These are phyloP conservation scores for Claviceps arundinis DNA, from an alignment of 2,329 filamentous ascomycete species.

Conservation along the genomic window DNA sequence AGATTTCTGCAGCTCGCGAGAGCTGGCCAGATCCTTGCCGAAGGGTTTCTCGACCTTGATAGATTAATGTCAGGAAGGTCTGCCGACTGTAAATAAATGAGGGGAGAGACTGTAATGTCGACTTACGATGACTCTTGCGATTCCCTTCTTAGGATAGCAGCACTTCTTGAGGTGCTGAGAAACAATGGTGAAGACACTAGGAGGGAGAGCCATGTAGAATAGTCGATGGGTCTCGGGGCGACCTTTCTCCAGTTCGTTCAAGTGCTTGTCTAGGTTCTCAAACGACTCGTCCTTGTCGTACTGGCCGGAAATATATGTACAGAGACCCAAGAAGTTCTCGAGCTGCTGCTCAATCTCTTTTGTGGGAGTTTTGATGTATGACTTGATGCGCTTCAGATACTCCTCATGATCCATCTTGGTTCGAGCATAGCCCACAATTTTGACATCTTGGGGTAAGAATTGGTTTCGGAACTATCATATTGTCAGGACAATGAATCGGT, in stretches of 20 bases:
- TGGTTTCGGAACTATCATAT: slow-evolving; percentile 82
- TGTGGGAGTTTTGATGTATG: slow-evolving; percentile 97
- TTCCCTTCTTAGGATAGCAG: slow-evolving; percentile 84
- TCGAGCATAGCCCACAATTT: slow-evolving; percentile 95
- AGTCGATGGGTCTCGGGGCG: slow-evolving; percentile 77
- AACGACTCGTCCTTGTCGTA: slow-evolving; percentile 98
- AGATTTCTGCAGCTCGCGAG: slow-evolving; percentile 85
- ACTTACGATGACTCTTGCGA: slow-evolving; percentile 80
- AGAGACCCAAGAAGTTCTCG: slow-evolving; percentile 74
- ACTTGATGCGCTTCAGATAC: slow-evolving; percentile 86
- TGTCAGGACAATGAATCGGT: not conserved
- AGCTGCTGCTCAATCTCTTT: slow-evolving; percentile 96
- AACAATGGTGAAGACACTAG: slow-evolving; percentile 94
- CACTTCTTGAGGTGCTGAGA: slow-evolving; percentile 95
- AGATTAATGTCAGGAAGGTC: not conserved
- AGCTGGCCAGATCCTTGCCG: slow-evolving; percentile 90
- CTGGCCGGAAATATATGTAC: slow-evolving; percentile 91
- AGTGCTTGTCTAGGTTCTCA: slow-evolving; percentile 67
- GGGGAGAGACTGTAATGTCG: not conserved
- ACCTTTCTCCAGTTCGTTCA: slow-evolving; percentile 72
- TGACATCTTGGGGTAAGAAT: slow-evolving; percentile 93
- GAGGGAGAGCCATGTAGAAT: slow-evolving; percentile 98
- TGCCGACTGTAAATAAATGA: too few relatives aligned
- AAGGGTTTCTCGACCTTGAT: slow-evolving; percentile 94
- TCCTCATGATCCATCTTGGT: slow-evolving; percentile 99